Conservation (phyloP, 805 yeast species). For the Komagataella kurtzmanii region DNA sequence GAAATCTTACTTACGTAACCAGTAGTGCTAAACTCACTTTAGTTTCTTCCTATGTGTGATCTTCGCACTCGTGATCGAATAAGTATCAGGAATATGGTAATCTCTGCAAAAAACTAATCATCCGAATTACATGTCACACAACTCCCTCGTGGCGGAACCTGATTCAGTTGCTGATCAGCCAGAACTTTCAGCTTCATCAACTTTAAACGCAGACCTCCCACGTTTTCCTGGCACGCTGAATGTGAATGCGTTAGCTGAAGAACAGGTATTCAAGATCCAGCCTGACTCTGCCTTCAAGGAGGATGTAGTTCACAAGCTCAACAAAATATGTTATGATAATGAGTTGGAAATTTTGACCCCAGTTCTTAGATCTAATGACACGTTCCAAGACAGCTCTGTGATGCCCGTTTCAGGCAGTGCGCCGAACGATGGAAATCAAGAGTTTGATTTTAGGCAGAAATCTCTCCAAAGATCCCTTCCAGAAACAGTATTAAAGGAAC, state of each 20-base stretch:
- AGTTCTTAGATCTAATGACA: background rate
- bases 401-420: background rate
- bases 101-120: background rate
- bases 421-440: background rate
- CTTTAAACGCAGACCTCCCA: constrained; percentile 5
- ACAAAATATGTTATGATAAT: background rate
- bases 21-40: background rate
- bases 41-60: background rate
- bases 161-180: background rate
- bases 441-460: background rate
- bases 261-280: background rate
- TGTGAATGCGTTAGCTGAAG: constrained; percentile 12
- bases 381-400: background rate
- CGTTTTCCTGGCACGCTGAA: constrained; percentile 15
- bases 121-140: background rate
- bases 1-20: too few species aligned
- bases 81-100: too few species aligned
- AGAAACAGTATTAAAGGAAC: background rate
- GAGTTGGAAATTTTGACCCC: background rate
- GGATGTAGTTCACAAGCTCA: background rate
- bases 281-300: background rate
- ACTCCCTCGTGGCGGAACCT: background rate
- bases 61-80: too few species aligned
- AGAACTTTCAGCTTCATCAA: background rate
- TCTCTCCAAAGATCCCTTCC: background rate